Percentiles rank a stretch among this genome's conserved stretches.
Evolutionary conservation across 371 early-diverging fungal species (phyloP).

Genomic region (Mucor racemosus): DNA sequence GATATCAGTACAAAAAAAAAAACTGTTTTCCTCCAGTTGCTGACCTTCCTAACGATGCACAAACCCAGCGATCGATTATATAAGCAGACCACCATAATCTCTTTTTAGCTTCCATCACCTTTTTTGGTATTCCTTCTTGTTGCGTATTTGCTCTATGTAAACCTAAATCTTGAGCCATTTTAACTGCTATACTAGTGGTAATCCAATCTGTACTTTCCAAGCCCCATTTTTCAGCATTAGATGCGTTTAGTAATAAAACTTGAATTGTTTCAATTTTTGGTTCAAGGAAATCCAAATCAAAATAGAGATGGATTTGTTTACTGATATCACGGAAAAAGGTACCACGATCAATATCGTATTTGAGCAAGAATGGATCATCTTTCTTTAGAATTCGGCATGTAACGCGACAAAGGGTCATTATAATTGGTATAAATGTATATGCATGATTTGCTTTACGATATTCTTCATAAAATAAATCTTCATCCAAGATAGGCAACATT

Average conservation of each 20-base stretch:
- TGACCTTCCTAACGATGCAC: conserved; percentile 52
- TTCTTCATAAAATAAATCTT: conserved; percentile 35
- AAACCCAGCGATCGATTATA: conserved; percentile 47
- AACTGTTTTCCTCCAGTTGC: neutral
- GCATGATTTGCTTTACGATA: conserved; percentile 22
- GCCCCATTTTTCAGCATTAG: conserved; percentile 35
- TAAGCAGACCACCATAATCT: conserved; percentile 56
- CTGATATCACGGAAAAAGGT: conserved; percentile 19
- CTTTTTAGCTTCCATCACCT: conserved; percentile 28
- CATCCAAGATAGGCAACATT: conserved; percentile 43
- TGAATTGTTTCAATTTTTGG: conserved; percentile 42
- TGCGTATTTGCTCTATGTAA: conserved; percentile 43
- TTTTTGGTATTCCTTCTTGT: conserved; percentile 24
- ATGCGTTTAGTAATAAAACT: conserved; percentile 28
- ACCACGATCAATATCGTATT: conserved; percentile 25
- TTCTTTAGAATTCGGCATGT: conserved; percentile 29
- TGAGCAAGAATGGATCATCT: conserved; percentile 27
- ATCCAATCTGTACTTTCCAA: conserved; percentile 43
- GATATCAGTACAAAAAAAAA: too few relatives aligned
- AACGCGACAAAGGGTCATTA: conserved; percentile 30
- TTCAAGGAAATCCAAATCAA: conserved; percentile 33
- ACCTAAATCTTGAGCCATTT: conserved; percentile 54
- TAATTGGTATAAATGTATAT: conserved; percentile 15
- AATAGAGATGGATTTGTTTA: conserved; percentile 17
- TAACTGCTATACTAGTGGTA: conserved; percentile 43